Percentiles rank a stretch among this genome's conserved stretches.
Evolutionary conservation across 345 rosid genomes (phyloP).

Genomic region (Clausena lansium): DNA sequence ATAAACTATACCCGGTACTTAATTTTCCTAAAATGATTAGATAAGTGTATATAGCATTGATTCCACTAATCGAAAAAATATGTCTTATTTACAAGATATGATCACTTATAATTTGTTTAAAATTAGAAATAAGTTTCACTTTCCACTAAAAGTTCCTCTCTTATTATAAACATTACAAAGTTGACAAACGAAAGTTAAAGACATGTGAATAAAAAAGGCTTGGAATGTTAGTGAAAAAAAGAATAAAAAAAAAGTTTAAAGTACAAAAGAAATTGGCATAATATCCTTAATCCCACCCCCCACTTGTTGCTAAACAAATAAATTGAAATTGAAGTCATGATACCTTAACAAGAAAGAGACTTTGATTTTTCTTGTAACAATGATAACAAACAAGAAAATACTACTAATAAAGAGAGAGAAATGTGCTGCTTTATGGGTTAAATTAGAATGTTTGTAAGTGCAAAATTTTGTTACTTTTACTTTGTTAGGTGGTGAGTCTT

Average conservation of each 20-base stretch:
- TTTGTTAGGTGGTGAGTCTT: constrained; percentile 3
- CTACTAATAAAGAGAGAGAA: background rate
- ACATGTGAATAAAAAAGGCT: background rate
- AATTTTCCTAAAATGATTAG: too few species aligned
- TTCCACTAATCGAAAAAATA: background rate
- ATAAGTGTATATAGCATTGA: background rate
- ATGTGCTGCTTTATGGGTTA: background rate
- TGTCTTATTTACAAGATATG: background rate
- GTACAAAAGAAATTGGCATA: background rate
- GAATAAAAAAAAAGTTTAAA: background rate
- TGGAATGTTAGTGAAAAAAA: background rate
- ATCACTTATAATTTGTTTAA: background rate
- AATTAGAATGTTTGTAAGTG: background rate
- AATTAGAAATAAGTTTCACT: background rate
- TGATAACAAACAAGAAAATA: constrained; percentile 7
- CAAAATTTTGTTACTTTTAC: constrained; percentile 13
- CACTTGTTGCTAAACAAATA: constrained; percentile 10
- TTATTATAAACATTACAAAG: background rate
- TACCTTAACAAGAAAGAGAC: constrained; percentile 15
- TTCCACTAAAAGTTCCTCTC: background rate
- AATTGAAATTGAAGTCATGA: constrained; percentile 15
- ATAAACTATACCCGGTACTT: too few species aligned
- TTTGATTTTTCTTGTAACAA: constrained; percentile 10
- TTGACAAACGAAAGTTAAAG: background rate
- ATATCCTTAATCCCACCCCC: background rate